Conservation (phyloP, 441 rosid genomes). For the Raphanus hybrid region DNA sequence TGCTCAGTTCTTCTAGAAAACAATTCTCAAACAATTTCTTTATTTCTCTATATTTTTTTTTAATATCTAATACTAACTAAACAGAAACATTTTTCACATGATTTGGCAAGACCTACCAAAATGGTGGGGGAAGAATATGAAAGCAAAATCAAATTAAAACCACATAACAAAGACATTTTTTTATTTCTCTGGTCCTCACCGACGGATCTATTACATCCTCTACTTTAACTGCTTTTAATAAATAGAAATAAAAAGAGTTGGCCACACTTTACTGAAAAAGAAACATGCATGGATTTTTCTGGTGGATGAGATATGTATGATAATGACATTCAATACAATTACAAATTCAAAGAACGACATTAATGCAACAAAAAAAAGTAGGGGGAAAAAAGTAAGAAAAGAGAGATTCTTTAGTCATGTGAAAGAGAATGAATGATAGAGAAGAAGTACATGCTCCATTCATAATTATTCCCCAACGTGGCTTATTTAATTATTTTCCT, state of each 20-base stretch:
- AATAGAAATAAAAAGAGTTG: not conserved
- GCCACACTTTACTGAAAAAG: slow-evolving; percentile 24
- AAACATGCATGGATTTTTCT: slow-evolving; percentile 27
- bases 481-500: slow-evolving; percentile 26
- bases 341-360: slow-evolving; percentile 10
- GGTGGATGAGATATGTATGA: slow-evolving; percentile 21
- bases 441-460: slow-evolving; percentile 23
- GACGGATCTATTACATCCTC: slow-evolving; percentile 38
- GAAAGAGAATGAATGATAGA: slow-evolving; percentile 32
- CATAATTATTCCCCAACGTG: slow-evolving; percentile 31
- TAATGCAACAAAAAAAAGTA: not conserved
- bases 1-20: not conserved
- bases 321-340: slow-evolving; percentile 15
- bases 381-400: not conserved
- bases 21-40: not conserved
- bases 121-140: not conserved
- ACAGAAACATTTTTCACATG: slow-evolving; percentile 7
- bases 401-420: slow-evolving; percentile 17
- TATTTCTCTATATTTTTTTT: not conserved
- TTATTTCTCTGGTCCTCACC: slow-evolving; percentile 22
- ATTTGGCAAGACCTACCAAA: slow-evolving; percentile 19
- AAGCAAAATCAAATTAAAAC: slow-evolving; percentile 13
- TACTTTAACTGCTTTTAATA: slow-evolving; percentile 12
- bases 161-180: slow-evolving; percentile 13
- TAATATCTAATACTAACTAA: not conserved